Evolutionary conservation across 2,329 filamentous ascomycete genomes (phyloP).

Genomic region (Triangularia setosa): DNA sequence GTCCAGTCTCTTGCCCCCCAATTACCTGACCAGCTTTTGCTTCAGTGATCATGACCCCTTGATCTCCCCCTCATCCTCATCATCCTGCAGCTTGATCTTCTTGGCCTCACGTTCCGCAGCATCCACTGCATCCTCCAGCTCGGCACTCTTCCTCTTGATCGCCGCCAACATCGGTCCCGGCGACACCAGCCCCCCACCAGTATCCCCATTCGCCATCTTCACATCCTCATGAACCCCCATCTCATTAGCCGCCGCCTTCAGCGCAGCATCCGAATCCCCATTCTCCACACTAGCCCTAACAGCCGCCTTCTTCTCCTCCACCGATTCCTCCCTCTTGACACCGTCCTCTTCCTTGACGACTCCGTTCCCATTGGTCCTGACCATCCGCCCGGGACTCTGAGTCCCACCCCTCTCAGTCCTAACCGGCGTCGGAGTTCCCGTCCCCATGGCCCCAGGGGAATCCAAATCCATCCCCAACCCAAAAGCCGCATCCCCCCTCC

Average conservation of each 20-base stretch:
- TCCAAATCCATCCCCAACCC: slow-evolving; percentile 39
- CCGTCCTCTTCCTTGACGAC: neutral
- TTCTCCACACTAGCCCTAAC: slow-evolving; percentile 12
- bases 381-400: slow-evolving; percentile 42
- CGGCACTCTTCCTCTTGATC: slow-evolving; percentile 29
- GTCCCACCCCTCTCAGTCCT: slow-evolving; percentile 45
- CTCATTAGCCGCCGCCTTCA: slow-evolving; percentile 33
- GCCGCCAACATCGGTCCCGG: slow-evolving; percentile 23
- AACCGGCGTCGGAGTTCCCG: slow-evolving; percentile 44
- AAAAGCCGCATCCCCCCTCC: slow-evolving; percentile 41
- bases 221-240: slow-evolving; percentile 24
- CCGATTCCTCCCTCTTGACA: neutral
- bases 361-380: slow-evolving; percentile 6
- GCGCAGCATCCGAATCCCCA: slow-evolving; percentile 32
- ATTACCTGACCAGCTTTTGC: neutral
- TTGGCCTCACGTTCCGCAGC: slow-evolving; percentile 25
- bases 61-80: slow-evolving; percentile 30
- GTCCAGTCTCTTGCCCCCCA: slow-evolving; percentile 7
- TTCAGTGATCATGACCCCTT: slow-evolving; percentile 9
- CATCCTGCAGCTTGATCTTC: slow-evolving; percentile 23
- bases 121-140: slow-evolving; percentile 24
- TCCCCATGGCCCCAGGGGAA: slow-evolving; percentile 42
- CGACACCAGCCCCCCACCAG: slow-evolving; percentile 26
- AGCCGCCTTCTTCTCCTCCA: neutral
- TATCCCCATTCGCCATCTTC: slow-evolving; percentile 8